A percentile compares a stretch with the other conserved stretches of the same genome.
phyloP scores from a whole-genome alignment of 352 stramenopile genomes.

The Globisporangium radiosum region DNA sequence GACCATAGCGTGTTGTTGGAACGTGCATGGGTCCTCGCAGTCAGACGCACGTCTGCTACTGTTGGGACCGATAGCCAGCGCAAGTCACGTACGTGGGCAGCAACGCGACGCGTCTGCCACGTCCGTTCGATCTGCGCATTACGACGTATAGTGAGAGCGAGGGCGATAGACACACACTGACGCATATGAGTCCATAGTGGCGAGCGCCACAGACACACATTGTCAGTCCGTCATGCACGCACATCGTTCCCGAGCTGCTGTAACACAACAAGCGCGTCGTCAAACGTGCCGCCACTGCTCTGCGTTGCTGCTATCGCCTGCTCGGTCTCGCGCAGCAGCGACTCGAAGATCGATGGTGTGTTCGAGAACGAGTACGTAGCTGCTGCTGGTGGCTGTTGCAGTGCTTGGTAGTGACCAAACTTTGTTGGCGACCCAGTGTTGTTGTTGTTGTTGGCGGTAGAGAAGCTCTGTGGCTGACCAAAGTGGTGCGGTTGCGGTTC shows the following conservation, averaged over 20 bases:
- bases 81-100: background rate
- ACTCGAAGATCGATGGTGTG: constrained; percentile 42
- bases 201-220: background rate
- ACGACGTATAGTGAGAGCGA: too few species aligned
- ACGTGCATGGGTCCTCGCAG: background rate
- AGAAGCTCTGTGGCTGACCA: background rate
- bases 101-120: constrained; percentile 16
- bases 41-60: background rate
- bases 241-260: constrained; percentile 34
- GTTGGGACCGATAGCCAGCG: background rate
- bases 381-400: background rate
- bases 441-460: too few species aligned
- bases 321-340: constrained; percentile 27
- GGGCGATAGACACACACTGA: background rate
- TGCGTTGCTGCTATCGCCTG: constrained; percentile 16
- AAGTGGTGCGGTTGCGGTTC: background rate
- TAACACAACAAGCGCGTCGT: constrained; percentile 32
- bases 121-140: constrained; percentile 8
- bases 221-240: background rate
- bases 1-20: too few species aligned
- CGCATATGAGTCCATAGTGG: background rate
- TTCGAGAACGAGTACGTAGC: constrained; percentile 14
- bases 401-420: background rate
- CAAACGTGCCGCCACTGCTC: constrained; percentile 22
- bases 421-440: constrained; percentile 6